These are phyloP conservation scores for Periconia sp. DNA, from an alignment of 2,329 filamentous ascomycete genomes.

Conservation along the genomic window DNA sequence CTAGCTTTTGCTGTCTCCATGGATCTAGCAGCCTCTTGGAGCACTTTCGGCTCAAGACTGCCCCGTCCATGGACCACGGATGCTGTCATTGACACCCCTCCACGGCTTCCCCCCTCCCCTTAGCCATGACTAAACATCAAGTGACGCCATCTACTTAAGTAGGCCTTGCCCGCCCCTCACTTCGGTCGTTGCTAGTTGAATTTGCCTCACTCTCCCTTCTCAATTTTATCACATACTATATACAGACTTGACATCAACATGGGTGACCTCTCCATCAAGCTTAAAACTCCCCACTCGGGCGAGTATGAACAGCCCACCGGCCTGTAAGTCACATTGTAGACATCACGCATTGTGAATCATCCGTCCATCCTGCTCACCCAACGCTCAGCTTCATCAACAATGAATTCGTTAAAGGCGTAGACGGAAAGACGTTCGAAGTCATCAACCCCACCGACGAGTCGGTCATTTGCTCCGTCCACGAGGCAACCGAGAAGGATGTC, in stretches of 20 bases:
- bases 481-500: conserved; percentile 85
- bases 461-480: conserved; percentile 78
- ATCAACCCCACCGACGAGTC: conserved; percentile 87
- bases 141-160: conserved; percentile 30
- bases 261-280: conserved; percentile 55
- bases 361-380: conserved; percentile 18
- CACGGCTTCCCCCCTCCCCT: not conserved
- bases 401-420: conserved; percentile 79
- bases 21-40: too few species aligned
- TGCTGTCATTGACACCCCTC: conserved; percentile 21
- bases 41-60: too few species aligned
- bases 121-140: not conserved
- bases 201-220: conserved; percentile 15
- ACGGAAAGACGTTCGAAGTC: conserved; percentile 89
- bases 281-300: conserved; percentile 69
- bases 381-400: conserved; percentile 80
- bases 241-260: conserved; percentile 35
- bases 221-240: conserved; percentile 27
- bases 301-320: conserved; percentile 58
- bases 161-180: conserved; percentile 17
- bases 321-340: conserved; percentile 47
- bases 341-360: not conserved
- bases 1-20: not conserved
- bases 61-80: not conserved
- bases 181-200: not conserved